phyloP scores from a whole-genome alignment of 345 rosid species.

The Clarkia xantiana region DNA sequence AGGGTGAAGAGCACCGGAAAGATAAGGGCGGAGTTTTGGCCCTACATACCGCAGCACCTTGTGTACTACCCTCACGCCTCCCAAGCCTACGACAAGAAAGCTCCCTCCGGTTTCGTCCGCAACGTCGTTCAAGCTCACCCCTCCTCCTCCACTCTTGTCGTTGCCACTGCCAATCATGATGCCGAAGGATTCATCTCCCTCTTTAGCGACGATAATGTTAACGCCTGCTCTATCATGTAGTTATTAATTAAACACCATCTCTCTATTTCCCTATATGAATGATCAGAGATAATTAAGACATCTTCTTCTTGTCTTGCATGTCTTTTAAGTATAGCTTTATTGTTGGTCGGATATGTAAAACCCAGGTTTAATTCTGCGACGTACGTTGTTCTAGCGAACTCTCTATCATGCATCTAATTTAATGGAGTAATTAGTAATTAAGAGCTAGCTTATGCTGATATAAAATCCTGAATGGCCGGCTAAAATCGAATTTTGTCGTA shows the following conservation, averaged over 20 bases:
- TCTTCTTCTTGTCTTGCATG: not conserved
- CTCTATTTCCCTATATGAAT: no score
- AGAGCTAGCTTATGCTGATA: no score
- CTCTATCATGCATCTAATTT: no score
- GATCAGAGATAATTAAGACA: not conserved
- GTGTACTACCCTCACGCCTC: constrained; percentile 38
- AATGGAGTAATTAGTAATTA: no score
- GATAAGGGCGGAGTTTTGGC: constrained; percentile 54
- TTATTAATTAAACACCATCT: not conserved
- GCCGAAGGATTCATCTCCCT: constrained; percentile 40
- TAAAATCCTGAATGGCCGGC: no score
- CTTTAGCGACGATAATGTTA: constrained; percentile 69
- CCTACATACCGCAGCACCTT: constrained; percentile 55
- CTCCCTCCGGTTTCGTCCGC: constrained; percentile 48
- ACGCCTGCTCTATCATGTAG: constrained; percentile 64
- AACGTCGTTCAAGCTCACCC: constrained; percentile 49
- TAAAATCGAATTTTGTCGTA: no score
- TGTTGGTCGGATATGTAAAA: no score
- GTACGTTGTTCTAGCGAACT: no score
- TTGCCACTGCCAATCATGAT: constrained; percentile 7
- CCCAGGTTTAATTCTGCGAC: no score
- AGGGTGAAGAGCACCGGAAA: constrained; percentile 56
- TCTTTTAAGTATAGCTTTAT: no score
- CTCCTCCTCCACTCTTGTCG: not conserved
- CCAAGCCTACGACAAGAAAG: constrained; percentile 47